Conservation (phyloP, 2,329 filamentous ascomycete species). For the Botrytis galanthina region DNA sequence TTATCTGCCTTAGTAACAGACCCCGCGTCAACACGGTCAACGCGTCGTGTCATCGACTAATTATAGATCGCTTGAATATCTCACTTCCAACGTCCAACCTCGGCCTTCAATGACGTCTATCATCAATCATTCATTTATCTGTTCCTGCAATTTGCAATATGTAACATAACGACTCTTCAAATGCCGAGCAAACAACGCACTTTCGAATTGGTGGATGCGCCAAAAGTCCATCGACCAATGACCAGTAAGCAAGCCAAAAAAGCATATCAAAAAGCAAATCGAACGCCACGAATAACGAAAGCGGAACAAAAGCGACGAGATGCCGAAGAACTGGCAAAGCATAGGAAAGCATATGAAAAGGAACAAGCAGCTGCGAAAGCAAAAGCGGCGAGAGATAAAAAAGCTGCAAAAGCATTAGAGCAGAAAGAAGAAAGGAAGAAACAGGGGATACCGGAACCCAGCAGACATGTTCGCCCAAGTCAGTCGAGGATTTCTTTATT, state of each 20-base stretch:
- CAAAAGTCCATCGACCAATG: constrained; percentile 43
- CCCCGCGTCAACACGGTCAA: background rate
- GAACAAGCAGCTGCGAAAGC: constrained; percentile 52
- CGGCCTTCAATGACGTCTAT: background rate
- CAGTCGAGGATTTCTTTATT: constrained; percentile 58
- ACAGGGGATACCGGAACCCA: constrained; percentile 53
- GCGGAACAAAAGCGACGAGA: constrained; percentile 41
- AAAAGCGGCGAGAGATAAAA: constrained; percentile 51
- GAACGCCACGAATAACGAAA: constrained; percentile 44
- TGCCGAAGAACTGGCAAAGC: constrained; percentile 41
- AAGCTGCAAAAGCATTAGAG: constrained; percentile 52
- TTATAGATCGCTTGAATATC: background rate
- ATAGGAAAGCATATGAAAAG: constrained; percentile 53
- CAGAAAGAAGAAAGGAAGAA: constrained; percentile 51
- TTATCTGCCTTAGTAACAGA: background rate
- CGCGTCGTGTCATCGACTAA: background rate
- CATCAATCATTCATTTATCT: background rate
- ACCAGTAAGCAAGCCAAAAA: constrained; percentile 51
- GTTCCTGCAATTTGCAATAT: background rate
- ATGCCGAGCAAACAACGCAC: constrained; percentile 13
- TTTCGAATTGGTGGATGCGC: constrained; percentile 44
- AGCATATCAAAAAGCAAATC: constrained; percentile 45
- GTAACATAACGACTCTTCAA: background rate
- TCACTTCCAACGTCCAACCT: background rate
- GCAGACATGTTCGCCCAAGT: constrained; percentile 49